Evolutionary conservation across 225 moss, liverwort and hornwort genomes (phyloP).

Genomic region (Neckera pumila): DNA sequence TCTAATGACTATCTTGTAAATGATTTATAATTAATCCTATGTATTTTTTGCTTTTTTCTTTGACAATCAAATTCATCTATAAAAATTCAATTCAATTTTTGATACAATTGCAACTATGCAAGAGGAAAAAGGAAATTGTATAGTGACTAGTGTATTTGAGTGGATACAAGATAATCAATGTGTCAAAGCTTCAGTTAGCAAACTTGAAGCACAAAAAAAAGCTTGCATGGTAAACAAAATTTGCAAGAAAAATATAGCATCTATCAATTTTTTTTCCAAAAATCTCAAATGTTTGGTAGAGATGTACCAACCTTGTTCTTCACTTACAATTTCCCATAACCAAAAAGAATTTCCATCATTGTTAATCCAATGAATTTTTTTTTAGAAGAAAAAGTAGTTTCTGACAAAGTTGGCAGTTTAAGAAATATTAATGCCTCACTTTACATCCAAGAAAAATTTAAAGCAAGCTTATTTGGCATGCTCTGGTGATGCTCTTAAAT

Average conservation of each 20-base stretch:
- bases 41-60: too few relatives aligned
- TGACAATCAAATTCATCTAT: too few relatives aligned
- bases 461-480: not conserved
- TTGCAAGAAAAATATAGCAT: not conserved
- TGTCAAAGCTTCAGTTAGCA: not conserved
- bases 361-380: not conserved
- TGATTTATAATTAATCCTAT: too few relatives aligned
- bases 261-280: accelerated
- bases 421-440: not conserved
- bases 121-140: too few relatives aligned
- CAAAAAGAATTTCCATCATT: not conserved
- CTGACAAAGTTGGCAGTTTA: accelerated
- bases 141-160: not conserved
- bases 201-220: not conserved
- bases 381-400: not conserved
- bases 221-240: too few relatives aligned
- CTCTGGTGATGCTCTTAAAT: not conserved
- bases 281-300: not conserved
- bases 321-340: not conserved
- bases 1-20: too few relatives aligned
- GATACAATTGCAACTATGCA: too few relatives aligned
- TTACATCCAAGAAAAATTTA: not conserved
- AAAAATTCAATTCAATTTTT: too few relatives aligned
- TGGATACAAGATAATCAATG: not conserved
- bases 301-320: not conserved